These are phyloP conservation scores for Pythium phragmiticola DNA, from an alignment of 352 stramenopile genomes.

Conservation along the genomic window DNA sequence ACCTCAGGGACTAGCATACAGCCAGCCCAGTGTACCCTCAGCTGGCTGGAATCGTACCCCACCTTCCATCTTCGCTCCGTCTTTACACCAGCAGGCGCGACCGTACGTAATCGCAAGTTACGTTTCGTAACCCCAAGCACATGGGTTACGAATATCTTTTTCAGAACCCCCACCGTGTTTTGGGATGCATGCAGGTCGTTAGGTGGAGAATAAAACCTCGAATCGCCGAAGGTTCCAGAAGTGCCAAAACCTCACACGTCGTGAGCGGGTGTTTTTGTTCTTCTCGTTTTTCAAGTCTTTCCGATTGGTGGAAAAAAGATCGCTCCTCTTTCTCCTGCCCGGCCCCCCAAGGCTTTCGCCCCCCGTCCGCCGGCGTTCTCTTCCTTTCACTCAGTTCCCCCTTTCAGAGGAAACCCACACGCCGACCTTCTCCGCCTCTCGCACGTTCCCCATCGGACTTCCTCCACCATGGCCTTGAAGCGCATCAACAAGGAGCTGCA, in stretches of 20 bases:
- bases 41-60: slow-evolving; percentile 3
- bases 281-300: slow-evolving; percentile 23
- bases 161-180: slow-evolving; percentile 10
- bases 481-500: slow-evolving; percentile 96
- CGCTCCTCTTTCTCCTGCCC: neutral
- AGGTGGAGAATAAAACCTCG: slow-evolving; percentile 18
- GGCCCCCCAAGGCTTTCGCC: neutral
- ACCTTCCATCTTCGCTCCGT: neutral
- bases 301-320: slow-evolving; percentile 18
- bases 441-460: neutral
- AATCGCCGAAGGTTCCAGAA: slow-evolving; percentile 33
- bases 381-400: slow-evolving; percentile 28
- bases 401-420: slow-evolving; percentile 31
- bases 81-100: slow-evolving; percentile 11
- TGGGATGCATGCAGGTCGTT: neutral
- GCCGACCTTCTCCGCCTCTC: neutral
- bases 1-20: slow-evolving; percentile 26
- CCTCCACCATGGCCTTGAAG: slow-evolving; percentile 86
- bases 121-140: no score
- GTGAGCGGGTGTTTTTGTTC: slow-evolving; percentile 21
- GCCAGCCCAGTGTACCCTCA: slow-evolving; percentile 8
- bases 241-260: slow-evolving; percentile 24
- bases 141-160: neutral
- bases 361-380: slow-evolving; percentile 18
- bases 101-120: no score